Evolutionary conservation across 495 filamentous ascomycete species (phyloP), one percentile per base, ranked within the genome.

Genomic region (Trichodelitschia bisporula): DNA sequence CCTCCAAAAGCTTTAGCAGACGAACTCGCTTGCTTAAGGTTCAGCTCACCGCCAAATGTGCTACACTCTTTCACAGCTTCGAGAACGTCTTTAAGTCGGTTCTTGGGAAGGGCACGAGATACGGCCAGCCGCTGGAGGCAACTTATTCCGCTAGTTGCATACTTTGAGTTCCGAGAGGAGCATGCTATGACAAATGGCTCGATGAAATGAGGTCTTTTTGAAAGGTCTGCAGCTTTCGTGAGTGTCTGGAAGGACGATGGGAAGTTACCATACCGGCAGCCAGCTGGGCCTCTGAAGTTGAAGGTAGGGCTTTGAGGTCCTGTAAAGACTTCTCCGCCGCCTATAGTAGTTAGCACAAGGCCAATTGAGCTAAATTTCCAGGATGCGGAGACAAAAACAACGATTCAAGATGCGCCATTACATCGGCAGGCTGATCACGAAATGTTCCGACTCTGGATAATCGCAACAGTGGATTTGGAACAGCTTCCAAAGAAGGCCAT

Each of bases 101-200:
- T 59, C 40, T 61, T 66, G 4, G 86, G 72, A 30, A 95, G 51
- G 5, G 69, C 78, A 36, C 67, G 64, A 16, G 73, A 69, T 15
- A 89, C 69, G 34, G 89, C 73, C 31, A 97, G 64, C 23, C 83
- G 62, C 47, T 93, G 84, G 23, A 97, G 55, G 45, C 86, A 90
- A 26, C 78, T 66, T 19, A 90, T 69, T 10, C 72, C 80, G 40
- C 79, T 83, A 15, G 71, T 69, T 2, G 77, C 83, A 44, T 86
- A 76, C 46, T 83, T 91, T 26, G 72, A 61, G 62, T 91, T 90
- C 32, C 70, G 71, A 32, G 77, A 84, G 32, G 70, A 63, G 45
- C 89, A 97, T 26, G 86, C 86, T 38, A 93, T 65, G 26, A 93
- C 61, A 41, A 97, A 93, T 18, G 86, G 89, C 36, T 77, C 76